Evolutionary conservation across 768 basidiomycete genomes (phyloP).

Genomic region (Trametes cinnabarina): DNA sequence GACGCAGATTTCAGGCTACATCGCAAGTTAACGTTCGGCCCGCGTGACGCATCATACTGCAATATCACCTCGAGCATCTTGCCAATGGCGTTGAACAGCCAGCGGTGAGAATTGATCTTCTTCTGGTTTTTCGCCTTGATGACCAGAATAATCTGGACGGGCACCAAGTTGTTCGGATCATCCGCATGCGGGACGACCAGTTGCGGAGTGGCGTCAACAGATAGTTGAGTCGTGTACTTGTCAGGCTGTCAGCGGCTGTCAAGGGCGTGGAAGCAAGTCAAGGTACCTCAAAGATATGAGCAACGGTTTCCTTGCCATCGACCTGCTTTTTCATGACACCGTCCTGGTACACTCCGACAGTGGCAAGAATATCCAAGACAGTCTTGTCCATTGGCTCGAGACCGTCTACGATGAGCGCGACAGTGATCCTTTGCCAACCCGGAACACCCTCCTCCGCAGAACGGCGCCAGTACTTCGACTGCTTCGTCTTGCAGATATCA

Average conservation of each 20-base stretch:
- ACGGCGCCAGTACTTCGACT: slow-evolving; percentile 87
- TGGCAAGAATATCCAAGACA: slow-evolving; percentile 83
- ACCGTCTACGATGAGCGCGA: slow-evolving; percentile 90
- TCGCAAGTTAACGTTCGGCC: neutral
- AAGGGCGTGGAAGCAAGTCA: neutral
- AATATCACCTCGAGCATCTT: slow-evolving; percentile 63
- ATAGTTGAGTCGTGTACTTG: slow-evolving; percentile 97
- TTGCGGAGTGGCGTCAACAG: slow-evolving; percentile 86
- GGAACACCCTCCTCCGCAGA: slow-evolving; percentile 81
- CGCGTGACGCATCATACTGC: neutral
- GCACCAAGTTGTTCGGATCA: slow-evolving; percentile 89
- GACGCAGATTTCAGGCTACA: slow-evolving; percentile 86
- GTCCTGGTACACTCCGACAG: slow-evolving; percentile 91
- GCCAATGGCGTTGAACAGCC: slow-evolving; percentile 95
- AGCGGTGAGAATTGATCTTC: slow-evolving; percentile 94
- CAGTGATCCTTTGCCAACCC: slow-evolving; percentile 88
- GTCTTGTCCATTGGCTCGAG: slow-evolving; percentile 95
- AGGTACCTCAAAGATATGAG: slow-evolving; percentile 90
- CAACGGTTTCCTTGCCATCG: slow-evolving; percentile 85
- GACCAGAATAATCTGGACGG: slow-evolving; percentile 88
- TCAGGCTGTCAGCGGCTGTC: neutral
- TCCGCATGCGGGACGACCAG: slow-evolving; percentile 87
- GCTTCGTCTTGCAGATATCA: slow-evolving; percentile 95
- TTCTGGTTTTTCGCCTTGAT: slow-evolving; percentile 94
- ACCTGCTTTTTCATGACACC: slow-evolving; percentile 93